Base-by-base conservation (phyloP, 176 grass and related monocot species). In the Zea luxurians region DNA sequence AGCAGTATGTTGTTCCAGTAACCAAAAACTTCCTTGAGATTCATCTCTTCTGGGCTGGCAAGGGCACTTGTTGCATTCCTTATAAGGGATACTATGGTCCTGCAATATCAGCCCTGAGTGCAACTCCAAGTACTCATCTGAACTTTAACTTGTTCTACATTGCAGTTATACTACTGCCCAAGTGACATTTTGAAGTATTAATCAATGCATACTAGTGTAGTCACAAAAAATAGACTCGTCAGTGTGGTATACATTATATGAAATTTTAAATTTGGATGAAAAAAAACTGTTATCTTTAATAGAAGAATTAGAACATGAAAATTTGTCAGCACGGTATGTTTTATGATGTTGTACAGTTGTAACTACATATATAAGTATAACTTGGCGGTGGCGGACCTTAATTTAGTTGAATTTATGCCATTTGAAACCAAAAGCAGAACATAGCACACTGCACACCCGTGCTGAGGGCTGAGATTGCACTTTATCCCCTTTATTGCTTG, bases 21-120 rank as follows among this genome's bases (percentile, higher is more conserved):
- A 91, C 75, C 35, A 91, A 89, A 64, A 97, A 97, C 27, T 91
- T 97, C 52, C 85, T 97, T 11, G 93, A 97, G 78, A 89, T 97
- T 80, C 93, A 97, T 89, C 89, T 97, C 67, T 97, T 97, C 72
- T 97, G 90, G 93, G 88, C 93, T 78, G 93, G 93, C n/a, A 97
- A 93, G 81, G 93, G 93, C 18, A 97, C 93, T 83, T 97, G 88
- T 53, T 97, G 93, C 76, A 71, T 88, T 78, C 91, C 88, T 68
- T 48, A 4, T 38, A 82, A 91, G 83, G 91, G 91, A 68, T 89
- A 85, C 80, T 93, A 97, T 13, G 93, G 89, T 0, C 84, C 86
- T 68, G 84, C 82, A 7, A 79, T 97, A 61, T 93, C 91, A 10
- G 89, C 91, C 76, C 89, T 97, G 53, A 97, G 94, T 76, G 87